A percentile compares a stretch with the other conserved stretches of the same genome.
These are phyloP conservation scores for Jimgerdemannia flammicorona DNA, from an alignment of 192 early-diverging fungal species.

Conservation along the genomic window DNA sequence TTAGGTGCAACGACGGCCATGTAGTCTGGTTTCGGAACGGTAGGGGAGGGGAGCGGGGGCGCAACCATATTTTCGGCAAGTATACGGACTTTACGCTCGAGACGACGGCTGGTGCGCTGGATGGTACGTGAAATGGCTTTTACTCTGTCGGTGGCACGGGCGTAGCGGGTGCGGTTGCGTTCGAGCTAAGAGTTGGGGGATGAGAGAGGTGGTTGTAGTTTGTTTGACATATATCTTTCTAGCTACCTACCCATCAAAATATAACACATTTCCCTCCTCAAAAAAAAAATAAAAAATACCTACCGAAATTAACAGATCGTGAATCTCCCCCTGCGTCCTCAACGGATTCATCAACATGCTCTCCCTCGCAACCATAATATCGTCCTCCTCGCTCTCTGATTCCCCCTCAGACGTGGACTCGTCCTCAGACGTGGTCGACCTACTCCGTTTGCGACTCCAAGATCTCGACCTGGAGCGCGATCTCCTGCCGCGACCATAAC, in stretches of 20 bases:
- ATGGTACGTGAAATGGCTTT: not conserved
- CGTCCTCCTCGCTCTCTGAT: not conserved
- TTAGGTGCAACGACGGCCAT: not conserved
- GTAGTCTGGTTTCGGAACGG: not conserved
- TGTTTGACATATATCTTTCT: no score
- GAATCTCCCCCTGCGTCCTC: constrained; percentile 1
- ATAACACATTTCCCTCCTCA: not conserved
- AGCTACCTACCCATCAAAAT: no score
- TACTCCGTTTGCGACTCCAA: not conserved
- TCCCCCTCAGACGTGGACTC: not conserved
- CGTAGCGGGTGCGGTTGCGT: not conserved
- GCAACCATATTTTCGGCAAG: not conserved
- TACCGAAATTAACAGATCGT: not conserved
- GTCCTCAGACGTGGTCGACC: not conserved
- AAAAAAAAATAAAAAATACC: not conserved
- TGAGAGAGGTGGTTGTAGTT: not conserved
- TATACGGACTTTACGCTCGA: not conserved
- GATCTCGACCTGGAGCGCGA: not conserved
- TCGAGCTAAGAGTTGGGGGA: not conserved
- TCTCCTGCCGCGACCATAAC: no score
- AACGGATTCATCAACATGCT: not conserved
- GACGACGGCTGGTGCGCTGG: not conserved
- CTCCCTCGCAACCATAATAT: not conserved
- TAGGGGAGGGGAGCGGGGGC: not conserved
- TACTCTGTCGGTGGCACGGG: not conserved